phyloP scores from a whole-genome alignment of 257 asterid species.

The Solanum medicagineum region DNA sequence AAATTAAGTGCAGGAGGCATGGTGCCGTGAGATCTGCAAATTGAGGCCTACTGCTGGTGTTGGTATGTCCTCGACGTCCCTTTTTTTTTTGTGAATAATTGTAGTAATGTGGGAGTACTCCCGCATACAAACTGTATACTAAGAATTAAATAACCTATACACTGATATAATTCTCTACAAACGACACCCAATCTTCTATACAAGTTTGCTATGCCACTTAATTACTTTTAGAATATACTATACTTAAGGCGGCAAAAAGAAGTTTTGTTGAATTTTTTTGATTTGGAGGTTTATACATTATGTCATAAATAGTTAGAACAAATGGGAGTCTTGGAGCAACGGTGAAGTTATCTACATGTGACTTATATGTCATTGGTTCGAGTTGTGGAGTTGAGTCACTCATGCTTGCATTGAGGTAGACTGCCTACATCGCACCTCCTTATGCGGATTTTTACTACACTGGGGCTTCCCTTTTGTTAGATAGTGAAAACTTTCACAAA shows the following conservation, averaged over 20 bases:
- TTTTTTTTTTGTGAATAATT: not conserved
- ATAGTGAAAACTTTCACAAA: not conserved
- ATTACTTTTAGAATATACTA: not conserved
- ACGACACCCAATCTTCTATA: not conserved
- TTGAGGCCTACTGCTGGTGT: constrained; percentile 12
- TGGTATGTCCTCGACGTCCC: not conserved
- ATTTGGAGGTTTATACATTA: not conserved
- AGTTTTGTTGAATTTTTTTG: not conserved
- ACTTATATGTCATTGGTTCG: not conserved
- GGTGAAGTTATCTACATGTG: not conserved
- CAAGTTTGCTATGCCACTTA: not conserved
- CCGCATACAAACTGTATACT: not conserved
- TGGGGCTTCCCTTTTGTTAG: not conserved
- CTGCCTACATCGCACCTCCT: not conserved
- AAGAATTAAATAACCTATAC: not conserved
- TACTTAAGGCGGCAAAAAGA: not conserved
- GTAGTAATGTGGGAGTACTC: not conserved
- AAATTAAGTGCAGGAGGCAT: constrained; percentile 8
- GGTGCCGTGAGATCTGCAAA: constrained; percentile 17
- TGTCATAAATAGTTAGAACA: not conserved
- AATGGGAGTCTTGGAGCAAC: not conserved
- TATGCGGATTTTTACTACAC: not conserved
- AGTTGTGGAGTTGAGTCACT: not conserved
- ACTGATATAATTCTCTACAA: not conserved
- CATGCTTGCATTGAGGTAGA: not conserved